Base-by-base conservation (phyloP, 306 rosid species). In the Fragaria iinumae region DNA sequence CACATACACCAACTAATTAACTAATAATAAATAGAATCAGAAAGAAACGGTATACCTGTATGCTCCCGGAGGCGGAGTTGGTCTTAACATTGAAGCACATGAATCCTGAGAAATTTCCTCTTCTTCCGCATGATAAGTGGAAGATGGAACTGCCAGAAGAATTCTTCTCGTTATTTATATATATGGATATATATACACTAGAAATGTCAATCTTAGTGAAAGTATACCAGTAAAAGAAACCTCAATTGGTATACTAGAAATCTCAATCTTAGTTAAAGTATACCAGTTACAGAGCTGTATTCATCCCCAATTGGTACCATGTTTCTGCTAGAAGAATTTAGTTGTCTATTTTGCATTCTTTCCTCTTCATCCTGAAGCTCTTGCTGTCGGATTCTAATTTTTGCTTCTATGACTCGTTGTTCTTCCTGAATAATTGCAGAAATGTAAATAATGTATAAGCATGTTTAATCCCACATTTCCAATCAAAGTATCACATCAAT, bases 341-440 rank as follows among this genome's bases (percentile, higher is more conserved):
- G 64, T 80, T 83, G 86, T 82, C 96, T 90, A 86, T 88, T 89
- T 72, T 86, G 92, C 89, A 89, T 82, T 89, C 96, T 92, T 72
- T 90, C 97, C 80, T 89, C 97, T 78, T 96, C 99, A 79, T 91
- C 98, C 82, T 78, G 90, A 78, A 96, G 85, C 84, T 96, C 97
- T 78, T 92, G 89, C 83, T 86, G 92, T 44, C 93, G 93, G 76
- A 92, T 96, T 88, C 98, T 96, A 78, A 96, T 92, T 87, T 92
- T 92, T 45, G 99, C 99, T 86, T 96, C 99, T 70, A 96, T 96
- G 77, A 96, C 99, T 53, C 99, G 96, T 65, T 96, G 99, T 85
- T 96, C 99, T 81, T 96, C 99, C 98, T 92, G 80, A 80, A 74
- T 66, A 80, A 39, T 74, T 84, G 36, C 10, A 72, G 62, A 79